Base-by-base conservation (phyloP, 2,329 filamentous ascomycete genomes). In the Trichoderma cornu-damae region DNA sequence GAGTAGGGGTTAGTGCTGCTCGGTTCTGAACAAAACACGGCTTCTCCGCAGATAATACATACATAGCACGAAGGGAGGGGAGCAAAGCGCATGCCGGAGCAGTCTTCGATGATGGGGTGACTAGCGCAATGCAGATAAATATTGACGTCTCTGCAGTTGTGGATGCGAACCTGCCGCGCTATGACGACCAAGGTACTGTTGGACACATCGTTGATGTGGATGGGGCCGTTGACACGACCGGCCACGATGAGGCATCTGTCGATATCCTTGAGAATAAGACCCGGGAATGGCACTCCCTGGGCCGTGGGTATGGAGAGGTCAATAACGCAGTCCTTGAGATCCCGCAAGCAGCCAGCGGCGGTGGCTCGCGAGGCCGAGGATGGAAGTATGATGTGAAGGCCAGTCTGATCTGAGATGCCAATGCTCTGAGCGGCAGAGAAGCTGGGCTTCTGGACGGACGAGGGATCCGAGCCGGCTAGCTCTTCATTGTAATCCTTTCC, bases 51-150 rank as follows among this genome's bases (percentile, higher is more conserved):
- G 11, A 40, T 7, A 18, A 53, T n/a, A 77, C 85, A 75, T 74
- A 91, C 87, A 74, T 89, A 91, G 59, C 71, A 72, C 20, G 74
- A 71, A 0, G 91, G 91, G 26, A 96, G 75, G 11, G 86, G 85
- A 16, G 89, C 87, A 72, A 99, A 96, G 9, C 86, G 80, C 68
- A 99, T 82, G 12, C 78, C 80, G 22, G 74, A 79, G 69, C 93
- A 97, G 63, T 94, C 87, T 72, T 99, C 94, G 62, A 99, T 96
- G 64, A 99, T 96, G 0, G 94, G 94, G 61, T 91, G 85, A 65
- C 89, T 94, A 1, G 79, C 77, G 68, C 89, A 92, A 62, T 87
- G 82, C 59, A 99, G 77, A 69, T 97, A 97, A 9, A 99, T 79
- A 63, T 90, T 84, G 34, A 95, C 88, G 60, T 91, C 82, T 43